Base-by-base conservation (phyloP, 164 flowering plant genomes). In the Warburgia ugandensis region DNA sequence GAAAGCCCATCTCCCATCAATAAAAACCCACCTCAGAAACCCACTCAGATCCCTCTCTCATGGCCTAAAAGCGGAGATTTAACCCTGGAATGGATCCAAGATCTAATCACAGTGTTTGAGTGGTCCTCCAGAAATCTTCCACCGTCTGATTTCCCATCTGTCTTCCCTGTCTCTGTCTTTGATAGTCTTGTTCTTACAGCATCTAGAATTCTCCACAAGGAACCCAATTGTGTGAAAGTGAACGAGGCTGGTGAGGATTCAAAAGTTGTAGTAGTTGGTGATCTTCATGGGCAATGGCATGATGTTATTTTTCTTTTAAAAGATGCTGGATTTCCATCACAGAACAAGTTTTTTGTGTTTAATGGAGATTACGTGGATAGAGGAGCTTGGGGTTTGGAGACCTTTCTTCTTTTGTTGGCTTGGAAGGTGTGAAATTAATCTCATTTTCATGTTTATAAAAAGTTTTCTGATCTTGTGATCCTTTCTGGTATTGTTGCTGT, bases 301-400 rank as follows among this genome's bases (percentile, higher is more conserved):
- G 99, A 92, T 62, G 69, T 84, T 10, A 42, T 86, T 29, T 79
- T 66, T 44, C 68, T 92, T 5, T 39, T 92, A 29, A 41, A 28
- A 4, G 75, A 76, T 45, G 94, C 94, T 6, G 97, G 97, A 1
- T 78, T 71, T 33, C 95, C 95, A 2, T 66, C 75, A 0, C 70
- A 84, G 1, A 63, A 77, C 45, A 73, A 86, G 6, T 56, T 81
- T 42, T 92, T 68, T 42, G 94, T 92, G 31, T 92, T 92, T 62
- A 92, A 92, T 60, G 99, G 99, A 0, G 96, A 92, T 74, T 92
- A 92, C 55, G 99, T 92, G 0, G 99, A 92, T 52, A 59, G 99
- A 36, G 99, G 99, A 0, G 95, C 97, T 2, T 92, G 99, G 99
- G 99, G 99, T 23, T 79, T 92, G 8, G 99, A 92, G 58, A 81